Evolutionary conservation across 2,329 filamentous ascomycete genomes (phyloP), one percentile per base, ranked within the genome.

Genomic region (Trichoderma lentiforme): DNA sequence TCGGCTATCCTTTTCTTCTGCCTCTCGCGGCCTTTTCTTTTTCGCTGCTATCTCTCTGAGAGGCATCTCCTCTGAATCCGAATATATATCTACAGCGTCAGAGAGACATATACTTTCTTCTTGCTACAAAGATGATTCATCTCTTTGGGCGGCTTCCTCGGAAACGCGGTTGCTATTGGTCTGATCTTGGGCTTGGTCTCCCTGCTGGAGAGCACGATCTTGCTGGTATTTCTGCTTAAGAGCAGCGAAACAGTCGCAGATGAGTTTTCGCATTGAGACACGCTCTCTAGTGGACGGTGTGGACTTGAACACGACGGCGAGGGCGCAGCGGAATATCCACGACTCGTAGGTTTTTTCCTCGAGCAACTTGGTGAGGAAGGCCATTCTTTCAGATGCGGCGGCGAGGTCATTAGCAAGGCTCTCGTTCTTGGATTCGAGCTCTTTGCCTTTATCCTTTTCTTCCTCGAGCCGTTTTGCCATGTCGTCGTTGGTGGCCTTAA

Each of bases 311-410:
- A 66, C 53, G 5, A 51, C 64, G 6, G 47, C 24, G 1, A 36
- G 9, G 26, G 72, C 70, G 15, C 72, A 73, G 26, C 72, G 70
- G 36, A 53, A 73, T 7, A 72, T 21, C n/a, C 51, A 65, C 3
- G 60, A 69, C 15, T 73, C 70, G 11, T 32, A 18, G 0, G n/a
- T 28, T 6, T 60, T 73, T 21, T 61, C 65, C 28, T 69, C 70
- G 2, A 72, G 21, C 34, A 43, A 51, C 6, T 53, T 28, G 11
- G 14, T 14, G 3, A 66, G 21, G 3, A 8, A 3, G 2, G 53
- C 3, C 1, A 47, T 69, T 3, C 65, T 24, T 4, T 64, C 36
- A 3, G 65, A 24, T 6, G 21, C 26, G 4, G 30, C 47, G 14
- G 30, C 63, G 51, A 73, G 63, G n/a, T 34, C n/a, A 1, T 47